Evolutionary conservation across 2,329 filamentous ascomycete genomes (phyloP).

Genomic region (Stachybotrys chartarum): DNA sequence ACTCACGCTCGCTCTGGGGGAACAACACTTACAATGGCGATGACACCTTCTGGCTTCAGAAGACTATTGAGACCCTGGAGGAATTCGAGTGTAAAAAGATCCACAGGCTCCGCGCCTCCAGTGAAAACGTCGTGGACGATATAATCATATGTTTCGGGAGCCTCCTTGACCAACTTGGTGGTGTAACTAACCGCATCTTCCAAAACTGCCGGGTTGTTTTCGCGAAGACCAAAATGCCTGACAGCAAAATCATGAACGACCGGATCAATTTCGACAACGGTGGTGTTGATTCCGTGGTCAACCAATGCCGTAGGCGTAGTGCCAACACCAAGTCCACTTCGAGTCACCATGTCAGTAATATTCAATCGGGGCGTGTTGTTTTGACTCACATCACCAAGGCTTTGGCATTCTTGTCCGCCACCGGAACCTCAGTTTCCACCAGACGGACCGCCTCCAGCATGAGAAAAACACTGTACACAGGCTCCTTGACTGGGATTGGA

Average conservation of each 20-base stretch:
- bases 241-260: constrained; percentile 76
- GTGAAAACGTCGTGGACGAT: constrained; percentile 98
- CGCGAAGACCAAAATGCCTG: constrained; percentile 73
- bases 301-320: constrained; percentile 85
- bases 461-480: constrained; percentile 92
- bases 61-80: constrained; percentile 62
- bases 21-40: constrained; percentile 68
- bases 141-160: constrained; percentile 65
- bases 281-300: constrained; percentile 82
- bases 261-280: constrained; percentile 90
- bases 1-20: not conserved
- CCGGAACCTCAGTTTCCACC: constrained; percentile 50
- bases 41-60: constrained; percentile 69
- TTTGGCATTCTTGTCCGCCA: constrained; percentile 59
- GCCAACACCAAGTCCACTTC: constrained; percentile 81
- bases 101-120: constrained; percentile 83
- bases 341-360: constrained; percentile 3
- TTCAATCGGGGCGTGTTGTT: not conserved
- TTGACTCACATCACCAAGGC: constrained; percentile 74
- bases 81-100: constrained; percentile 84
- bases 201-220: constrained; percentile 73
- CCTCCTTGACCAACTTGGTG: constrained; percentile 31
- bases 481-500: constrained; percentile 56
- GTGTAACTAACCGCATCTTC: constrained; percentile 74
- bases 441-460: constrained; percentile 90